Percentiles rank a stretch among this genome's conserved stretches.
Conservation (phyloP, 768 basidiomycete genomes). For the Trametes maxima region DNA sequence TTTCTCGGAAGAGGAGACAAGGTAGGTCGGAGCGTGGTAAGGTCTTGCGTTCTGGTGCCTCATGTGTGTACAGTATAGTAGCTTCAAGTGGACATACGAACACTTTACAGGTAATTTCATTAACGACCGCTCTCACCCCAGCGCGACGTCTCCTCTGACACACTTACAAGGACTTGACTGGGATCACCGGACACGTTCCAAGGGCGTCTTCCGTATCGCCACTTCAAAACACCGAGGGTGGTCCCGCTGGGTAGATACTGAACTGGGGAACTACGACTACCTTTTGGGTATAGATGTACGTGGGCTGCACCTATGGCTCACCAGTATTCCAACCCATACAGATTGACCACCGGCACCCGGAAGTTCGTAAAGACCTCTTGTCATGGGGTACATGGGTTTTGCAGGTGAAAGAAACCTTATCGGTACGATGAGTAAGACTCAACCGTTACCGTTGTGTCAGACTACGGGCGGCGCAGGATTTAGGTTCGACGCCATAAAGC, state of each 20-base stretch:
- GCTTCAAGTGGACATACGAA: conserved; percentile 69
- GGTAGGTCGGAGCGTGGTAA: conserved; percentile 35
- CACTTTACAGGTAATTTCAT: conserved; percentile 71
- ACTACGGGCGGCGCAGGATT: conserved; percentile 74
- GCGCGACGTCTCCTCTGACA: neutral
- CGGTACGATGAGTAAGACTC: neutral
- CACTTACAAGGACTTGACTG: conserved; percentile 69
- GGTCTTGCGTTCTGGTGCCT: neutral
- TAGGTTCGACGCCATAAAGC: conserved; percentile 90
- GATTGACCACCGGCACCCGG: conserved; percentile 66
- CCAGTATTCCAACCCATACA: neutral
- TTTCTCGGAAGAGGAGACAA: conserved; percentile 77
- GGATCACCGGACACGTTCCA: conserved; percentile 67
- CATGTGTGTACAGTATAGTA: conserved; percentile 58
- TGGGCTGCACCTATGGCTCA: conserved; percentile 5
- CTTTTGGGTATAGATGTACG: conserved; percentile 73
- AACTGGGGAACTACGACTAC: conserved; percentile 89
- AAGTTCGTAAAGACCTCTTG: conserved; percentile 71
- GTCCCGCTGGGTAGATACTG: conserved; percentile 78
- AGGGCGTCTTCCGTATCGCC: conserved; percentile 72
- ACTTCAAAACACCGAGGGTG: conserved; percentile 72
- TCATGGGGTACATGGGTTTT: conserved; percentile 83
- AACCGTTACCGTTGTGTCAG: conserved; percentile 37
- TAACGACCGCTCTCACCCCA: neutral
- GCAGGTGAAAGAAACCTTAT: conserved; percentile 36